Evolutionary conservation across 2,329 filamentous ascomycete species (phyloP).

Genomic region (Lizonia empirigonia): DNA sequence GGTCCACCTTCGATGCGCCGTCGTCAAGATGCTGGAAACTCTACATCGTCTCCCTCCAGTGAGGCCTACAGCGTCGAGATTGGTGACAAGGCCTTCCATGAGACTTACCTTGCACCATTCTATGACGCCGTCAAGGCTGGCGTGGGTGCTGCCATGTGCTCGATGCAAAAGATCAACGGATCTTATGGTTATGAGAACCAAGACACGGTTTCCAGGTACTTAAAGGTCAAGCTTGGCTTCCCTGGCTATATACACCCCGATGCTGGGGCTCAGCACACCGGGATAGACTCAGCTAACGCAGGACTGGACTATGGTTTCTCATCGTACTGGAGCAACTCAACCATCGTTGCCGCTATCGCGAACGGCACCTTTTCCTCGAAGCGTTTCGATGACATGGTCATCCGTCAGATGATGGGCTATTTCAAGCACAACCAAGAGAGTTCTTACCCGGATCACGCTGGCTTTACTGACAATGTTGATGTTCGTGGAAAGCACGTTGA

Average conservation of each 20-base stretch:
- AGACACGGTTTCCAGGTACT: conserved; percentile 53
- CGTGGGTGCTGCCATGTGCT: conserved; percentile 64
- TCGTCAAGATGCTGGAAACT: conserved; percentile 59
- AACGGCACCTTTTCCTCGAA: conserved; percentile 21
- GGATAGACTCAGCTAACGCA: conserved; percentile 49
- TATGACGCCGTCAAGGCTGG: conserved; percentile 63
- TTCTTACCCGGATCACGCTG: conserved; percentile 8
- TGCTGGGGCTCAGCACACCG: conserved; percentile 52
- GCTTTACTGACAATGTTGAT: conserved; percentile 12
- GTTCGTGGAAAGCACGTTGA: conserved; percentile 16
- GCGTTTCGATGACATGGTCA: conserved; percentile 30
- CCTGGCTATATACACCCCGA: conserved; percentile 48
- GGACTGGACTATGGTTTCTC: conserved; percentile 49
- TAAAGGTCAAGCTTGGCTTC: conserved; percentile 57
- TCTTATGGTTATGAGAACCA: conserved; percentile 32
- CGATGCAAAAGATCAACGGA: conserved; percentile 40
- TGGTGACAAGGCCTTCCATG: conserved; percentile 67
- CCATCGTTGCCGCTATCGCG: conserved; percentile 24
- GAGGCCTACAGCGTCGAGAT: conserved; percentile 51
- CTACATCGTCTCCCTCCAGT: conserved; percentile 42
- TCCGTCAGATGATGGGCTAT: conserved; percentile 11
- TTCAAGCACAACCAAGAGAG: conserved; percentile 5
- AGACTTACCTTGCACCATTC: conserved; percentile 69
- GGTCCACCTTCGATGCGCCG: conserved; percentile 5
- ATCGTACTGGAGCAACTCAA: conserved; percentile 23